Percentiles rank a stretch among this genome's conserved stretches.
These are phyloP conservation scores for Liriodendron chinense DNA, from an alignment of 164 flowering plant genomes.

Conservation along the genomic window DNA sequence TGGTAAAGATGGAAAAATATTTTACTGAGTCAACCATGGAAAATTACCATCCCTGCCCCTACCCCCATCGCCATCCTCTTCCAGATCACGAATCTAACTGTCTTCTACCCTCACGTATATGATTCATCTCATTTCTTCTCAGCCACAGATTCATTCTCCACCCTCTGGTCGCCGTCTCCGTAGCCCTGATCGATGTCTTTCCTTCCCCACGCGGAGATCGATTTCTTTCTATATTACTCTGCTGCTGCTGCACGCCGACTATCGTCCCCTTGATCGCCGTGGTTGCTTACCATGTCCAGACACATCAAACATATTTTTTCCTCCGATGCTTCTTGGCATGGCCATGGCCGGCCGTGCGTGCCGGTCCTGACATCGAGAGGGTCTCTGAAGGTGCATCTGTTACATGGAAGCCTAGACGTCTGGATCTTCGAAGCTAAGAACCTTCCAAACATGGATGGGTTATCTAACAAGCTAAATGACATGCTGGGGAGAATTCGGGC, in stretches of 20 bases:
- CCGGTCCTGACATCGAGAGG: constrained; percentile 41
- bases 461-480: constrained; percentile 73
- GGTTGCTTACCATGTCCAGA: neutral
- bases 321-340: constrained; percentile 29
- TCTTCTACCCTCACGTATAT: neutral
- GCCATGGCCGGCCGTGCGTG: constrained; percentile 51
- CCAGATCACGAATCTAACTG: neutral
- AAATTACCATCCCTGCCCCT: neutral
- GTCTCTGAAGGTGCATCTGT: constrained; percentile 69
- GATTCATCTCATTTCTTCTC: neutral
- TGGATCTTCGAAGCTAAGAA: constrained; percentile 73
- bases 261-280: neutral
- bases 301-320: neutral
- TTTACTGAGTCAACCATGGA: neutral
- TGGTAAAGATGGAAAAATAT: too few relatives aligned
- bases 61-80: neutral
- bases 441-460: constrained; percentile 97
- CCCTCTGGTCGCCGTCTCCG: neutral
- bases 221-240: neutral
- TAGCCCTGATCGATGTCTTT: too few relatives aligned
- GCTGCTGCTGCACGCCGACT: neutral
- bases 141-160: neutral
- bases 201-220: neutral
- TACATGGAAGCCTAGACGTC: constrained; percentile 91
- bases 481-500: constrained; percentile 44